Base-by-base conservation (phyloP, 345 rosid species). In the Cardamine resedifolia region DNA sequence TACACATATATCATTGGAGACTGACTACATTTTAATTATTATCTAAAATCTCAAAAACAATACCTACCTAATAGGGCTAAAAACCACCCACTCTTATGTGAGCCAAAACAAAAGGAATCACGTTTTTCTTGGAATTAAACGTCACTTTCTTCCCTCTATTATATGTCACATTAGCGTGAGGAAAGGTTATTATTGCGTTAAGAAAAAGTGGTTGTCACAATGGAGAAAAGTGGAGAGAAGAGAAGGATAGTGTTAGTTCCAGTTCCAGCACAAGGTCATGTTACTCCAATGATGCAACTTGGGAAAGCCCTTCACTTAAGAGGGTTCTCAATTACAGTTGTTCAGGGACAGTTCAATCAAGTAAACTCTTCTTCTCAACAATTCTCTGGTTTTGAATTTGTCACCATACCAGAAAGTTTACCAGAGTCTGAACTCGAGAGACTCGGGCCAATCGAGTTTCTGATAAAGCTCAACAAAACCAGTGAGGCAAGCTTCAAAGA, bases 251-350 rank as follows among this genome's bases (percentile, higher is more conserved):
- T 90, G 26, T 76, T 87, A 0, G 83, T 85, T 52, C 86, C 89
- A 1, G 21, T 39, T n/a, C 87, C 89, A 38, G 57, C 68, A 41
- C 86, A 83, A 39, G 92, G 95, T 28, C 92, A 91, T 69, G 24
- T 83, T 28, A 87, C 71, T 66, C 92, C 88, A 0, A 82, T 88
- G 83, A 81, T 91, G 76, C 87, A 83, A 50, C 89, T 87, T 0
- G 90, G 76, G 3, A 21, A 80, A 43, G 56, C 79, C 30, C 88
- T 91, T 33, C 63, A 82, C 55, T 76, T 77, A 10, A 81, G 57
- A 10, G 91, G 92, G 16, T 88, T 84, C 75, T 74, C 77, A 65
- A 81, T 91, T 61, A 82, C 87, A 7, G 49, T 87, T 23, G 71
- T 66, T 64, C 84, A 81, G 41, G 45, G 73, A 28, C 14, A 27